These are phyloP conservation scores for Nepenthes alata DNA, from an alignment of 179 eudicot genomes.

Conservation along the genomic window DNA sequence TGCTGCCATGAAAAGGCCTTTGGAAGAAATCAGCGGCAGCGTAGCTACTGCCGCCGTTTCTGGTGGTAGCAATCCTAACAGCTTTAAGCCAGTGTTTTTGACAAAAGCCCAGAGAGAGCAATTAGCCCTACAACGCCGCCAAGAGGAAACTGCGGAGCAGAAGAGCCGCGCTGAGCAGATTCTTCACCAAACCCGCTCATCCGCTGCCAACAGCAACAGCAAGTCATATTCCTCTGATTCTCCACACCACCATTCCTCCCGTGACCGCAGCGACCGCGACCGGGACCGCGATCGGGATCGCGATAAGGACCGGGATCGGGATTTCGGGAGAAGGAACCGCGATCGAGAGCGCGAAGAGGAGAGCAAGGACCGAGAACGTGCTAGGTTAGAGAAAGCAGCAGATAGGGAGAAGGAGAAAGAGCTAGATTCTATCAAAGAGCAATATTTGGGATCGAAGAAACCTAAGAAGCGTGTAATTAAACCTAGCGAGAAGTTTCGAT, in stretches of 20 bases:
- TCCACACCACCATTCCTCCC: conserved; percentile 20
- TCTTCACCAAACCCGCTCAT: conserved; percentile 18
- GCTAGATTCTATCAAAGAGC: conserved; percentile 71
- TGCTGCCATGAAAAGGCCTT: conserved; percentile 16
- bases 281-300: conserved; percentile 17
- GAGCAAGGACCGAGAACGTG: conserved; percentile 49
- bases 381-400: conserved; percentile 50
- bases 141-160: conserved; percentile 38
- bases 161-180: conserved; percentile 33
- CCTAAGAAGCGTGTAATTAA: conserved; percentile 86
- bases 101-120: conserved; percentile 63
- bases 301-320: conserved; percentile 1
- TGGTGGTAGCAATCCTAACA: conserved; percentile 5
- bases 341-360: conserved; percentile 53
- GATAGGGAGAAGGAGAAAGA: conserved; percentile 73
- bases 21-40: conserved; percentile 19
- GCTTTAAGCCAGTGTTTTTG: conserved; percentile 51
- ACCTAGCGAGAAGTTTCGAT: conserved; percentile 83
- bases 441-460: conserved; percentile 73
- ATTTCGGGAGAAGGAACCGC: conserved; percentile 20
- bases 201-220: conserved; percentile 5
- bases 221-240: conserved; percentile 5
- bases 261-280: conserved; percentile 12
- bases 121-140: conserved; percentile 51
- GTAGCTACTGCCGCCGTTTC: conserved; percentile 11